These are phyloP conservation scores for Amanita jacksonii DNA, from an alignment of 768 basidiomycete genomes.

Conservation along the genomic window DNA sequence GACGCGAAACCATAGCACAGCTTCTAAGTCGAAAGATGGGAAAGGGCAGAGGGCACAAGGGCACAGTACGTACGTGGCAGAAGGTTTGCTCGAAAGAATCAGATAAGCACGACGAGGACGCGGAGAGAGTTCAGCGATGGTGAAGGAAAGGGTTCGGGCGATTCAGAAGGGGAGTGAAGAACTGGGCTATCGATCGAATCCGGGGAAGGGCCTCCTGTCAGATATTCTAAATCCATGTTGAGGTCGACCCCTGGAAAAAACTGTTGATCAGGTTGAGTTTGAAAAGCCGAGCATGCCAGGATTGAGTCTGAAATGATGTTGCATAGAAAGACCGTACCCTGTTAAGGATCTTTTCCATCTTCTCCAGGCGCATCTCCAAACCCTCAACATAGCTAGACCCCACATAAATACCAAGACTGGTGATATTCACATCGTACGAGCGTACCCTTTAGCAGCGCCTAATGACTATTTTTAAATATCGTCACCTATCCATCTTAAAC, in stretches of 20 bases:
- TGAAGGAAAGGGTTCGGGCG: slow-evolving; percentile 23
- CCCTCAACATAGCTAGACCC: slow-evolving; percentile 46
- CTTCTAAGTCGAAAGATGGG: too few species aligned
- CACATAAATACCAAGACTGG: slow-evolving; percentile 26
- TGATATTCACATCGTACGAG: background rate
- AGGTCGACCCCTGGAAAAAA: slow-evolving; percentile 56
- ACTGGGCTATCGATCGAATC: slow-evolving; percentile 24
- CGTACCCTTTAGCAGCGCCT: slow-evolving; percentile 54
- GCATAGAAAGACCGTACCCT: slow-evolving; percentile 28
- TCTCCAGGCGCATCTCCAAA: slow-evolving; percentile 51
- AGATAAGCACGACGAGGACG: too few species aligned
- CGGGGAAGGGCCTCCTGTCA: slow-evolving; percentile 16
- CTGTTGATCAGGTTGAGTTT: slow-evolving; percentile 19
- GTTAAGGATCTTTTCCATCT: slow-evolving; percentile 52
- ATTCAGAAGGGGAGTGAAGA: background rate
- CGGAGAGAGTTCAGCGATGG: too few species aligned
- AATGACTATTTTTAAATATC: slow-evolving; percentile 28
- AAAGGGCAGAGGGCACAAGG: too few species aligned
- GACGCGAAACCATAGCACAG: too few species aligned
- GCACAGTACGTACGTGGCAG: too few species aligned
- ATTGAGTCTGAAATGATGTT: background rate
- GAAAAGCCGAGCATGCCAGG: too few species aligned
- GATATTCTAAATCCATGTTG: slow-evolving; percentile 37
- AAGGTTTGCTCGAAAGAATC: too few species aligned
- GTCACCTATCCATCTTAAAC: too few species aligned